Percentiles rank a stretch among this genome's conserved stretches.
These are phyloP conservation scores for Luffa aegyptiaca DNA, from an alignment of 306 rosid species.

Conservation along the genomic window DNA sequence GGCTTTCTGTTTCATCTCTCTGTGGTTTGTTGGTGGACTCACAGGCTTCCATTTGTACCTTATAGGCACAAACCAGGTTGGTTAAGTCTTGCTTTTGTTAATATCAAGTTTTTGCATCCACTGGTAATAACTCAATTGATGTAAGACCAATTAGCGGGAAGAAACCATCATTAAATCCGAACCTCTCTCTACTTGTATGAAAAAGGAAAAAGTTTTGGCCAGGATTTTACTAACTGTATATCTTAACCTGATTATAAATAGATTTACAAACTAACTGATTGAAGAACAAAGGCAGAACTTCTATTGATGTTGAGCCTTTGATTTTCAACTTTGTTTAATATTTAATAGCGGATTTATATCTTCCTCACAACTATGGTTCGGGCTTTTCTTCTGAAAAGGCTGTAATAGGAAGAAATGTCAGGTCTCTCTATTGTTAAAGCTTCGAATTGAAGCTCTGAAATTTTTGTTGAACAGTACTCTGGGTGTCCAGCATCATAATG, in stretches of 20 bases:
- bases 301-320: background rate
- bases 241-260: background rate
- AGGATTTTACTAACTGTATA: background rate
- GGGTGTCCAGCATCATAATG: background rate
- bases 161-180: background rate
- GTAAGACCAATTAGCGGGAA: background rate
- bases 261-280: background rate
- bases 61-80: slow-evolving; percentile 84
- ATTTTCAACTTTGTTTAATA: background rate
- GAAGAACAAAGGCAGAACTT: background rate
- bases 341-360: background rate
- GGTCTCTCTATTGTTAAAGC: background rate
- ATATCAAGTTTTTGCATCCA: background rate
- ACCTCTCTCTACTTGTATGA: background rate
- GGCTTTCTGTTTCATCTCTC: slow-evolving; percentile 77
- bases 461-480: background rate
- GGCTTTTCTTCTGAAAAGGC: background rate
- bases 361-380: background rate
- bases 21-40: slow-evolving; percentile 96
- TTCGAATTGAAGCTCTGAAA: background rate
- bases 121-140: background rate
- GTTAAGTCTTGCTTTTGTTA: slow-evolving; percentile 18
- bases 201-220: background rate
- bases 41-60: slow-evolving; percentile 93
- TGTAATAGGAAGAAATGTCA: background rate